Conservation (phyloP, 805 yeast species). For the Saturnispora dispora region DNA sequence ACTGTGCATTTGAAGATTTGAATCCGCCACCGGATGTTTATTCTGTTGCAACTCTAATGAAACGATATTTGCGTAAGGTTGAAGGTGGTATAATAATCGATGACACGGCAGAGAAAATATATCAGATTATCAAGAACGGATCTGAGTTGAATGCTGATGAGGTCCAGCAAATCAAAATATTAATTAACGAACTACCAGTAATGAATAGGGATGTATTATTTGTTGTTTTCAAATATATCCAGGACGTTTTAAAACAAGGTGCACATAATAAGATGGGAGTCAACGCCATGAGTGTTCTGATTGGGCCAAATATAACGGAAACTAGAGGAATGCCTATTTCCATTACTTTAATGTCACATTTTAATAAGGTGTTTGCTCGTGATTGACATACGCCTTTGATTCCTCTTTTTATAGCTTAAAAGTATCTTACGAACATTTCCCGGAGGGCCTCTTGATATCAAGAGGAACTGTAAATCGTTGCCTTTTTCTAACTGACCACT, state of each 20-base stretch:
- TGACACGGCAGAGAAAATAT: constrained; percentile 25
- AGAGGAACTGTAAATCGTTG: not conserved
- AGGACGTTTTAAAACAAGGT: constrained; percentile 51
- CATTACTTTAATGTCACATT: constrained; percentile 23
- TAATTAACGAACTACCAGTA: constrained; percentile 38
- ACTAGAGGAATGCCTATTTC: constrained; percentile 28
- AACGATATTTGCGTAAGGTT: constrained; percentile 70
- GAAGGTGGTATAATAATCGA: constrained; percentile 62
- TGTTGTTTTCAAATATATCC: constrained; percentile 58
- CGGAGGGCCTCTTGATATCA: not conserved
- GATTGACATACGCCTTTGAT: not conserved
- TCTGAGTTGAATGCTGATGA: not conserved
- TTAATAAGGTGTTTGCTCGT: constrained; percentile 19
- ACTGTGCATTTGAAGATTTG: constrained; percentile 51
- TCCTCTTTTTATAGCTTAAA: not conserved
- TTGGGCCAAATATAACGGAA: constrained; percentile 30
- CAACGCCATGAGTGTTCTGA: constrained; percentile 43
- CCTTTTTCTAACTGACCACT: not conserved
- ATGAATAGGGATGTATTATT: constrained; percentile 52
- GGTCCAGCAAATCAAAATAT: constrained; percentile 19
- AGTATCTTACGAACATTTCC: not conserved
- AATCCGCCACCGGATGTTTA: constrained; percentile 58
- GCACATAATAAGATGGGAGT: constrained; percentile 75
- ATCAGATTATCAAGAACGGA: constrained; percentile 27
- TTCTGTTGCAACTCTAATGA: constrained; percentile 78